These are phyloP conservation scores for Skeletonema menzelii DNA, from an alignment of 108 stramenopile species.

Conservation along the genomic window DNA sequence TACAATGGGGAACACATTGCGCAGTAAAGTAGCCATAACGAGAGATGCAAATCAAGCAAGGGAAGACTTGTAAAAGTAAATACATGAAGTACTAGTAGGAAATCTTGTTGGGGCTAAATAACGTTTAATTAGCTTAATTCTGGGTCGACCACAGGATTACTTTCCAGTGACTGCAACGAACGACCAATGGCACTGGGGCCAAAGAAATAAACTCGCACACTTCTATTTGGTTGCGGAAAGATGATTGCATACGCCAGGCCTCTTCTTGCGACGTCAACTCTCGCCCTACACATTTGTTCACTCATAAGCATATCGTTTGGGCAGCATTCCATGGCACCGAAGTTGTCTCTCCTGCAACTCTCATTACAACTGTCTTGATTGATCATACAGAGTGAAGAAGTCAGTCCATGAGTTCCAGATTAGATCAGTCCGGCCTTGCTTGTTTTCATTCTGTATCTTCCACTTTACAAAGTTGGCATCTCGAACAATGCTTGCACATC, in stretches of 20 bases:
- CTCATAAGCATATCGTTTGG: slow-evolving; percentile 14
- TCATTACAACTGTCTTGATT: background rate
- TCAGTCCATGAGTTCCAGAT: slow-evolving; percentile 11
- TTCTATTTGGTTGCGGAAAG: background rate
- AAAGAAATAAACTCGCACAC: slow-evolving; percentile 9
- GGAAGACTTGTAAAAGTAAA: too few species aligned
- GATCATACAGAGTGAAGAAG: background rate
- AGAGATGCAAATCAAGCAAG: too few species aligned
- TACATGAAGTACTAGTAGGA: too few species aligned
- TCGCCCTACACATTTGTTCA: background rate
- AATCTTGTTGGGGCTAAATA: slow-evolving; percentile 6
- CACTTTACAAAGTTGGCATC: background rate
- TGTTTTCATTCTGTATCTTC: slow-evolving; percentile 6
- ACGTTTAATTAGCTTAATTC: background rate
- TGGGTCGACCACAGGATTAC: background rate
- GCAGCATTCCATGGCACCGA: slow-evolving; percentile 1
- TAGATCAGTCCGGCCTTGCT: background rate
- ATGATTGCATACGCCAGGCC: slow-evolving; percentile 8
- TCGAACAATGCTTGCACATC: background rate
- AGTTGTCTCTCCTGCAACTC: background rate
- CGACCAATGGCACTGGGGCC: background rate
- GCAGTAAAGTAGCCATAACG: background rate
- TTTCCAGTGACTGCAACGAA: background rate
- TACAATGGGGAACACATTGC: background rate
- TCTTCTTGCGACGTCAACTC: slow-evolving; percentile 2